Evolutionary conservation across 2,329 filamentous ascomycete genomes (phyloP), one percentile per base, ranked within the genome.

Genomic region (Diaporthe sp.): DNA sequence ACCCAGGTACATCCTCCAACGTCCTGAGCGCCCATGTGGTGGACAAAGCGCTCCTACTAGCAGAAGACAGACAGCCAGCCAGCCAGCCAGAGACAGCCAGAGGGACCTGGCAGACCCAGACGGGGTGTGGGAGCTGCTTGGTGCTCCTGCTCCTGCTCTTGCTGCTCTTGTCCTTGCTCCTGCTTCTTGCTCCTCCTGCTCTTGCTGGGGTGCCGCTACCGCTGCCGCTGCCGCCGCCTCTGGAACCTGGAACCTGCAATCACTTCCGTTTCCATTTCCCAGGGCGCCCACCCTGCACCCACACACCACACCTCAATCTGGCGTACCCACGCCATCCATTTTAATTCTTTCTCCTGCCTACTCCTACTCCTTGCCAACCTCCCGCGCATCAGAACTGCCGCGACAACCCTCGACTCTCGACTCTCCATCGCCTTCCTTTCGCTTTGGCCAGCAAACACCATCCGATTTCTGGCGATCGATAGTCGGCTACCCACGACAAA

Each of bases 241-340:
- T 71, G 68, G 71, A 72, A 72, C 71, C 71, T 72, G 71, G 71
- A 62, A 62, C 71, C 57, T 61, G 71, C 71, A 73, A 55, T 73
- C 71, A 73, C 71, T 62, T 73, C 71, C 71, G 61, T 73, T 73
- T 73, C 71, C 71, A 68, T 70, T 74, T 74, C 73, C 73, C 73
- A 72, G 70, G 28, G 55, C 51, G 57, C 68, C 68, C 62, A 58
- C 39, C 73, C 73, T 37, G 58, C 58, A 55, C 71, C 58, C 71
- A 73, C 71, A 73, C 71, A 61, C 71, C 60, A 65, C 51, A 61
- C 68, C 73, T 55, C 65, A 70, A 70, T 70, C 65, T 70, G 70
- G 57, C 67, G 73, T 71, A 72, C 73, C 73, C 73, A 71, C 67
- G 67, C 73, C 73, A 67, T 73, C 62, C 62, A 71, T 55, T 72